These are phyloP conservation scores for Fusarium sp. DNA, from an alignment of 2,329 filamentous ascomycete genomes.

Conservation along the genomic window DNA sequence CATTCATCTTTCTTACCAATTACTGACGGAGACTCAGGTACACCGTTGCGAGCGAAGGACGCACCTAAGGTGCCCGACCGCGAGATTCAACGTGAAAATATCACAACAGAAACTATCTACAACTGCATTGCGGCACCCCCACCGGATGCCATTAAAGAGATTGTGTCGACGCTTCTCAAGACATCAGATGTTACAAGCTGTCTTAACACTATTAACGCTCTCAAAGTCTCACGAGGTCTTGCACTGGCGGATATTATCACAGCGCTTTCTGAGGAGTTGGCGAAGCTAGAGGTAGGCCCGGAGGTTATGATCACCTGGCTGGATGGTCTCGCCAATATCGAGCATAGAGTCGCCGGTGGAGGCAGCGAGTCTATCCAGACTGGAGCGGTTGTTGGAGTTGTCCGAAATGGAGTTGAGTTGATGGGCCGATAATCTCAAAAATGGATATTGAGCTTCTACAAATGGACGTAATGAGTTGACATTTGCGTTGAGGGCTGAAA, in stretches of 20 bases:
- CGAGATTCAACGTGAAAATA: slow-evolving; percentile 77
- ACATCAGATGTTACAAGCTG: slow-evolving; percentile 92
- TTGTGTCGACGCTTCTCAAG: slow-evolving; percentile 83
- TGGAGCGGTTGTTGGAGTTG: slow-evolving; percentile 89
- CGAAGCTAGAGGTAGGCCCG: slow-evolving; percentile 83
- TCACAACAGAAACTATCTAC: slow-evolving; percentile 95
- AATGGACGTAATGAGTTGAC: neutral
- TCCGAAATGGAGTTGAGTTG: slow-evolving; percentile 87
- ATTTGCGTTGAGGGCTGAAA: neutral
- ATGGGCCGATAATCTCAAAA: slow-evolving; percentile 51
- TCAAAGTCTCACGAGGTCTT: slow-evolving; percentile 87
- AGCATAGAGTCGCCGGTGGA: slow-evolving; percentile 89
- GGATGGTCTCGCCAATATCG: slow-evolving; percentile 89
- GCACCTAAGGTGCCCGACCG: slow-evolving; percentile 70
- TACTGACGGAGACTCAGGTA: slow-evolving; percentile 61
- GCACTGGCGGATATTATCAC: slow-evolving; percentile 95
- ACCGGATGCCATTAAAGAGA: slow-evolving; percentile 86
- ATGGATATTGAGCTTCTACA: neutral
- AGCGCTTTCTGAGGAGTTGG: slow-evolving; percentile 83
- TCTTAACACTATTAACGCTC: slow-evolving; percentile 85
- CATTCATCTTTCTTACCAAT: neutral
- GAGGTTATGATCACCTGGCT: slow-evolving; percentile 94
- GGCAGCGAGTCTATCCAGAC: slow-evolving; percentile 91
- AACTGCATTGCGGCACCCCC: slow-evolving; percentile 97
- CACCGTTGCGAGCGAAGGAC: slow-evolving; percentile 72